Evolutionary conservation across 2,329 filamentous ascomycete genomes (phyloP), one percentile per base, ranked within the genome.

Genomic region (Fusarium duplospermum): DNA sequence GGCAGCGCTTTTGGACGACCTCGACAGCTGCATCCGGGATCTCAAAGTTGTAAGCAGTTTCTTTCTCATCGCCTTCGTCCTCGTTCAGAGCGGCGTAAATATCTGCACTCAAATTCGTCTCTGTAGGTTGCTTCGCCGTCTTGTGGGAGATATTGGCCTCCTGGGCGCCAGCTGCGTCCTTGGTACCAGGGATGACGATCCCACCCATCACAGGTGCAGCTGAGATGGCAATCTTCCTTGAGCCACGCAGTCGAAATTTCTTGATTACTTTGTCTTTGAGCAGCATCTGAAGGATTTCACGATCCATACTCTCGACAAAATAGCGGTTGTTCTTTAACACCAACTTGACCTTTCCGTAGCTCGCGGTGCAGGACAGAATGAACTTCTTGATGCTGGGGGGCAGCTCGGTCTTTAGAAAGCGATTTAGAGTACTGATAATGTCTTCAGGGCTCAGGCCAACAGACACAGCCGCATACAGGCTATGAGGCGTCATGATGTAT

Each of bases 271-370:
- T 86, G 81, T 97, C 94, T 77, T 92, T 90, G 20, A 97, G 86
- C 14, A 97, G 86, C 79, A 88, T 92, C 80, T 96, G 93, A 62
- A 97, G 86, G 75, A 96, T 92, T 5, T 90, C 87, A 6, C 93
- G 91, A 81, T 97, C 94, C 24, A 92, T 90, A 78, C 93, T 97
- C 82, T 98, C 95, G 67, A 98, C 90, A 77, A 92, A 97, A 81
- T 95, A 97, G 70, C 92, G 92, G 72, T 94, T 97, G 80, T 96
- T 92, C 81, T 96, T 96, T 70, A 98, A 83, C 47, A 98, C 95
- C 61, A 98, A 89, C 81, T 96, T 94, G 50, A 97, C 94, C 82
- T 97, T 97, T 67, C 95, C 95, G 80, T 95, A 97, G 50, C 93
- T 94, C 69, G 92, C 91, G 13, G 93, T 95, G 67, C 93, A 94